These are phyloP conservation scores for Glarea lozoyensis DNA, from an alignment of 495 filamentous ascomycete species.

Conservation along the genomic window DNA sequence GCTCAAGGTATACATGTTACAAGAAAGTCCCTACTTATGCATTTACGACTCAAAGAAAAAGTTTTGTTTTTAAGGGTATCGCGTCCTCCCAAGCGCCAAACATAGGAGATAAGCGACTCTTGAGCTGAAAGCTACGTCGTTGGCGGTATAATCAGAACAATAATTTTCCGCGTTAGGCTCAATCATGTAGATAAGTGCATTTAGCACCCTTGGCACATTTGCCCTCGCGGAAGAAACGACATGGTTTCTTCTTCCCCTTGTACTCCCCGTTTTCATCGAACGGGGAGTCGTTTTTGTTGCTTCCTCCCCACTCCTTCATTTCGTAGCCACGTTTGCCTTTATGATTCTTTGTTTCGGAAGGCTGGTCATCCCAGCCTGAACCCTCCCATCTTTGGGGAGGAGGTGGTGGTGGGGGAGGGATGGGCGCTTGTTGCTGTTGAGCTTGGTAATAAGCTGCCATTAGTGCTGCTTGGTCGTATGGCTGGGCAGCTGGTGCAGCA, in stretches of 20 bases:
- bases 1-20: no score
- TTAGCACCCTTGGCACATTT: conserved; percentile 77
- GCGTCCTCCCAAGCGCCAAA: no score
- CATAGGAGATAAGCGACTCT: no score
- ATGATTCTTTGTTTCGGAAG: background rate
- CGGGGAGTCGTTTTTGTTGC: background rate
- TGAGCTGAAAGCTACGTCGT: no score
- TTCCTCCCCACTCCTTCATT: conserved; percentile 2
- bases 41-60: no score
- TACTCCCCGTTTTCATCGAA: conserved; percentile 20
- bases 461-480: conserved; percentile 1
- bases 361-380: conserved; percentile 6
- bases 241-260: conserved; percentile 44
- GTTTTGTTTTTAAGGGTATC: no score
- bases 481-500: background rate
- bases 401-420: background rate
- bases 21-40: no score
- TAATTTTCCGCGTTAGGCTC: no score
- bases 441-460: background rate
- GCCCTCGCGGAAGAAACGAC: conserved; percentile 69
- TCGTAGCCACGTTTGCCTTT: conserved; percentile 12
- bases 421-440: conserved; percentile 1
- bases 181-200: conserved; percentile 73
- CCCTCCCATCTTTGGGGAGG: conserved; percentile 11
- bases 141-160: no score